Percentiles rank a stretch among this genome's conserved stretches.
phyloP scores from a whole-genome alignment of 257 asterid species.

The Cordia subcordata region DNA sequence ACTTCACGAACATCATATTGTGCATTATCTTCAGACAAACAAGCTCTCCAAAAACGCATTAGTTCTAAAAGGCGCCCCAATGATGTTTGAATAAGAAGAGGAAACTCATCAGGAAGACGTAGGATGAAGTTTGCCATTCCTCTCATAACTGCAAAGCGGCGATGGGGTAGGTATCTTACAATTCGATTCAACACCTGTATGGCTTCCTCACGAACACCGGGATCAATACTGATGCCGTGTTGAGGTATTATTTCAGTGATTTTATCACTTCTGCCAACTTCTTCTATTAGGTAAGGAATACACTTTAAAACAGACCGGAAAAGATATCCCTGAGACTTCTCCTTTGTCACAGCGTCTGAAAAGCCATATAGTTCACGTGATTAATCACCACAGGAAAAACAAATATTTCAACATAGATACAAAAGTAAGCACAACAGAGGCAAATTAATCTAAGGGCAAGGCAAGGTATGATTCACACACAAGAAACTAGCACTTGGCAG shows the following conservation, averaged over 20 bases:
- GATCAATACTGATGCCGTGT: conserved; percentile 98
- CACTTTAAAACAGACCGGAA: conserved; percentile 96
- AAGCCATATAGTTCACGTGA: conserved; percentile 15
- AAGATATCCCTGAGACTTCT: conserved; percentile 96
- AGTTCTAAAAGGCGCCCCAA: conserved; percentile 96
- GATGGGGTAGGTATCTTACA: conserved; percentile 88
- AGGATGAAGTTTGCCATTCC: conserved; percentile 92
- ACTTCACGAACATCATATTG: conserved; percentile 50
- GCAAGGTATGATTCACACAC: no score
- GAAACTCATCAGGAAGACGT: conserved; percentile 97
- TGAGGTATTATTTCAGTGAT: conserved; percentile 97
- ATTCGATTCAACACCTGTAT: conserved; percentile 94
- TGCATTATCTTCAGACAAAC: conserved; percentile 68
- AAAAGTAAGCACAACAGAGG: no score
- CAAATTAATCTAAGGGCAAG: no score
- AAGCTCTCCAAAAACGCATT: conserved; percentile 97
- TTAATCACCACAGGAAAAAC: background rate
- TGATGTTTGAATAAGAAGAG: conserved; percentile 97
- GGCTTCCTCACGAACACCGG: conserved; percentile 98
- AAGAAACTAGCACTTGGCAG: no score
- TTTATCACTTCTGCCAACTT: conserved; percentile 96
- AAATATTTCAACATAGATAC: no score
- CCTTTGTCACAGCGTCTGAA: conserved; percentile 91
- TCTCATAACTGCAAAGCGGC: conserved; percentile 97
- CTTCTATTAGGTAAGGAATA: conserved; percentile 98